A percentile compares a stretch with the other conserved stretches of the same genome.
Conservation (phyloP, 345 rosid species). For the Linum lewisii region DNA sequence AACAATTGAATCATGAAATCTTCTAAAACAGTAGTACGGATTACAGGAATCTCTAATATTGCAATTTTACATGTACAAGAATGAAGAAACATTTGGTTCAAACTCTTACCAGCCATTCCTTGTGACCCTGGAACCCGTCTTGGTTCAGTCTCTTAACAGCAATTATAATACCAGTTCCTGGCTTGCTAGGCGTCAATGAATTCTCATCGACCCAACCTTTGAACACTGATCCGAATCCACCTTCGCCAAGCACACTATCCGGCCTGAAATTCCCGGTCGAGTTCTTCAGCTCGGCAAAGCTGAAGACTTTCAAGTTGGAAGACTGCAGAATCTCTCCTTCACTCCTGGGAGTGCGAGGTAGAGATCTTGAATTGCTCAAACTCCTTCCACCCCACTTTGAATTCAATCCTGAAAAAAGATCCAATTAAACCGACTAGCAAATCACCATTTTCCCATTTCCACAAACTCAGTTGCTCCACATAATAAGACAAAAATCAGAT, state of each 20-base stretch:
- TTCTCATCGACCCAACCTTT: slow-evolving; percentile 11
- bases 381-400: slow-evolving; percentile 40
- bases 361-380: slow-evolving; percentile 16
- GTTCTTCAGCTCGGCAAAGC: slow-evolving; percentile 3
- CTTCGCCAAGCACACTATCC: slow-evolving; percentile 10
- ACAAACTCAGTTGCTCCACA: too few relatives aligned
- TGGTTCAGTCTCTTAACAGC: slow-evolving; percentile 10
- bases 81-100: background rate
- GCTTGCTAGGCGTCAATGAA: slow-evolving; percentile 3
- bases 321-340: slow-evolving; percentile 25
- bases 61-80: too few relatives aligned
- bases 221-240: slow-evolving; percentile 10
- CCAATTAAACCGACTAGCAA: background rate
- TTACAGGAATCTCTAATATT: too few relatives aligned
- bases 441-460: background rate
- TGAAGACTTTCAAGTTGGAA: slow-evolving; percentile 13
- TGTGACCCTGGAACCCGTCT: slow-evolving; percentile 8
- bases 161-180: slow-evolving; percentile 2
- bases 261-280: slow-evolving; percentile 7
- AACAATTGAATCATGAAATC: too few relatives aligned
- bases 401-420: slow-evolving; percentile 38
- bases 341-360: slow-evolving; percentile 18
- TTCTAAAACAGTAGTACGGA: too few relatives aligned
- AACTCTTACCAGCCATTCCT: slow-evolving; percentile 25
- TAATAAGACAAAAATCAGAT: too few relatives aligned